Evolutionary conservation across 2,329 filamentous ascomycete genomes (phyloP), one percentile per base, ranked within the genome.

Genomic region (Thyridium curvatum): DNA sequence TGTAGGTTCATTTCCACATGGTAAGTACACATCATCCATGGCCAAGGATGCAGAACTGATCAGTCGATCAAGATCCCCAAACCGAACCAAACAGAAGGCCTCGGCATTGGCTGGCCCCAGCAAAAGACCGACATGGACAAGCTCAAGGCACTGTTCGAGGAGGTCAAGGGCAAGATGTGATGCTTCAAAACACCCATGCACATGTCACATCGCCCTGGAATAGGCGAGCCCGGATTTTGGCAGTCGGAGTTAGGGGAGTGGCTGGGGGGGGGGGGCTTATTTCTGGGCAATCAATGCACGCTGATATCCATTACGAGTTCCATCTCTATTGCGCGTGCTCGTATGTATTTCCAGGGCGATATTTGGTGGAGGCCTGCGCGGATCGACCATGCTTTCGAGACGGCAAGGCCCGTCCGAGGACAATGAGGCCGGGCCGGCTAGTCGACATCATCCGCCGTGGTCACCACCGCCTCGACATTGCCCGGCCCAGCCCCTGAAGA

Each of bases 1-100:
- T 34, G 34, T 47, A 88, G 83, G 85, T 94, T 50, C 90, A 96
- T 61, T 91, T 98, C 64, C 93, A 98, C 58, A 83, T 97, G 79
- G 84, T 88, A 74, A 48, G 71, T 52, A 30, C 41, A 33, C 40
- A 48, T 14, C 38, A 42, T 16, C 30, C 6, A 13, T 4, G 12
- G 10, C 12, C 16, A 17, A 12, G 18, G n/a, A 10, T 30, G 3
- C 18, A 12, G n/a, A 30, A 29, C 18, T 40, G 38, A 39, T 10
- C 41, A 41, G 39, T 46, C 34, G 47, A 26, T 8, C 17, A 37
- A 88, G 84, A 98, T 98, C 46, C 93, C 93, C 29, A 98, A 98
- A 72, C 91, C 93, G 37, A 94, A 87, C 54, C 69, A 82, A 52
- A 56, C 71, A 29, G 86, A 97, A 60, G 93, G 93, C 7, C 69